Conservation (phyloP, 2,329 filamentous ascomycete species). For the Fonsecaea monophora region DNA sequence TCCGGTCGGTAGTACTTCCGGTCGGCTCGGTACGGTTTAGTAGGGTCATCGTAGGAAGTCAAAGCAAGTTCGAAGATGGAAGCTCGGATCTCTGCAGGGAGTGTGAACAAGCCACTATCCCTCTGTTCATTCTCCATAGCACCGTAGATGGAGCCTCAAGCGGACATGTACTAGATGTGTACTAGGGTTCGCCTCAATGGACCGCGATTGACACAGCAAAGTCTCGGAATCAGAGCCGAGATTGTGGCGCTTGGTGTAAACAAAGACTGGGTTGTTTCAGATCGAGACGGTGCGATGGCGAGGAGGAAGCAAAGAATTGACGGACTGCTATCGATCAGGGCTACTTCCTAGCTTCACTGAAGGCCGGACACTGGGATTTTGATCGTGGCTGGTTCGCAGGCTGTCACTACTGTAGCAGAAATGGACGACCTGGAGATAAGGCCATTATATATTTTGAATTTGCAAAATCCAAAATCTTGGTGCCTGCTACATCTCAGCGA, state of each 20-base stretch:
- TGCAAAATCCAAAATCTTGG: not conserved
- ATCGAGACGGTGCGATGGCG: conserved; percentile 3
- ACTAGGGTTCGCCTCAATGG: not conserved
- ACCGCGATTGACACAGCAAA: not conserved
- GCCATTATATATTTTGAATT: not conserved
- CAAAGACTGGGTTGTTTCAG: conserved; percentile 2
- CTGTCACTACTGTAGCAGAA: not conserved
- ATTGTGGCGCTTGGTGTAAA: not conserved
- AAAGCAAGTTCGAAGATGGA: conserved; percentile 55
- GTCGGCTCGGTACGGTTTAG: conserved; percentile 38
- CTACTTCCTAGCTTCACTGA: not conserved
- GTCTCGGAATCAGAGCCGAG: conserved; percentile 1
- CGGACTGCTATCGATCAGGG: not conserved
- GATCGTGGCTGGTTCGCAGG: not conserved
- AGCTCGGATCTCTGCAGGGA: conserved; percentile 60
- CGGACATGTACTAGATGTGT: not conserved
- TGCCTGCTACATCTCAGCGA: not conserved
- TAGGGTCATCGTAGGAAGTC: conserved; percentile 32
- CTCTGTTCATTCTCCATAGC: conserved; percentile 29
- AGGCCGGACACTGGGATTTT: not conserved
- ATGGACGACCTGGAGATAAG: not conserved
- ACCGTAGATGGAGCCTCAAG: conserved; percentile 5
- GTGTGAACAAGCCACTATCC: conserved; percentile 45
- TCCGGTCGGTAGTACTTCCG: conserved; percentile 43
- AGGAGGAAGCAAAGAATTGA: not conserved